phyloP scores from a whole-genome alignment of 202 grass and related monocot genomes.

The Alloteropsis angusta region DNA sequence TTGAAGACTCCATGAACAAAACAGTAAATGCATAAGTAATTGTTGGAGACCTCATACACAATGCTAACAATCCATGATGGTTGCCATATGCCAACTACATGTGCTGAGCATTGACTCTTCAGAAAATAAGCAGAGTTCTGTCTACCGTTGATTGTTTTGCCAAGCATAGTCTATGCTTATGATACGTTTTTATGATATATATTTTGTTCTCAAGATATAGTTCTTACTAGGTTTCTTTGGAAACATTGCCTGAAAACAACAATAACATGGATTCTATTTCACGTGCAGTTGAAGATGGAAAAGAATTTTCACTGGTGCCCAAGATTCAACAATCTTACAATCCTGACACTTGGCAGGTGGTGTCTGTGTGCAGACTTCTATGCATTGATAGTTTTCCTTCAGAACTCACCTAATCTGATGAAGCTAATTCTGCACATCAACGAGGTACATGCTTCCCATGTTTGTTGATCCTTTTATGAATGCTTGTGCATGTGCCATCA shows the following conservation, averaged over 20 bases:
- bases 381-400: slow-evolving; percentile 18
- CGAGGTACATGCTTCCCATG: neutral
- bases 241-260: neutral
- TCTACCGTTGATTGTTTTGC: neutral
- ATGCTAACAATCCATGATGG: neutral
- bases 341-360: neutral
- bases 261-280: neutral
- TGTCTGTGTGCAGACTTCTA: neutral
- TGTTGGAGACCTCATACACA: neutral
- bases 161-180: neutral
- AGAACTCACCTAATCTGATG: slow-evolving; percentile 22
- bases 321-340: slow-evolving; percentile 18
- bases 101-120: neutral
- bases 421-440: neutral
- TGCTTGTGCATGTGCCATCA: neutral
- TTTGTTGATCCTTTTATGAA: neutral
- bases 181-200: neutral
- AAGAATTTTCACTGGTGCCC: neutral
- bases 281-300: neutral
- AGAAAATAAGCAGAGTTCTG: no score
- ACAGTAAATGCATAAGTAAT: neutral
- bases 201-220: neutral
- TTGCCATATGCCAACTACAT: neutral
- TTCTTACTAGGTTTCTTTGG: neutral
- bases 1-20: neutral